These are phyloP conservation scores for Globisporangium middletonii DNA, from an alignment of 352 stramenopile species.

Conservation along the genomic window DNA sequence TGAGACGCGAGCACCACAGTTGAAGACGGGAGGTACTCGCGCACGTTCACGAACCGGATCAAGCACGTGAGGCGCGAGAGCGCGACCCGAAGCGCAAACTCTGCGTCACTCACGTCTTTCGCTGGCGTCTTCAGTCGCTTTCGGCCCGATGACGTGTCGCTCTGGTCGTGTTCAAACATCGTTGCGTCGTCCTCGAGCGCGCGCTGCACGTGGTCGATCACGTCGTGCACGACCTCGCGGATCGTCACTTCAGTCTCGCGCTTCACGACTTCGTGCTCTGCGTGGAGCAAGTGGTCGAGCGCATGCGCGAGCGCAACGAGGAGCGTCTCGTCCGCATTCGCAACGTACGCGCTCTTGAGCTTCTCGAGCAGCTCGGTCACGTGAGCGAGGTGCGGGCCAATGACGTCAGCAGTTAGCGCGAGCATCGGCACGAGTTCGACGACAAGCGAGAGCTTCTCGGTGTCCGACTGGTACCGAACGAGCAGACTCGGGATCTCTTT, in stretches of 20 bases:
- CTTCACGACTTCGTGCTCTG: conserved; percentile 72
- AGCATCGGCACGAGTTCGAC: conserved; percentile 75
- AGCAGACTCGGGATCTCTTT: conserved; percentile 78
- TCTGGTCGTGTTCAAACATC: conserved; percentile 17
- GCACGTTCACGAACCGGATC: conserved; percentile 54
- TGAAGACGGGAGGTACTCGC: conserved; percentile 40
- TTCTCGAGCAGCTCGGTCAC: conserved; percentile 74
- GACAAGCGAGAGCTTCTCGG: conserved; percentile 69
- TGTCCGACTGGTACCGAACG: conserved; percentile 68
- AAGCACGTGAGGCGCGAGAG: conserved; percentile 57
- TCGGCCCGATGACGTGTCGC: conserved; percentile 10
- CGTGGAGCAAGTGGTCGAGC: conserved; percentile 64
- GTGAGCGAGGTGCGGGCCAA: conserved; percentile 56
- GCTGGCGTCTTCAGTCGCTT: conserved; percentile 26
- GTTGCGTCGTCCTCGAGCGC: conserved; percentile 49
- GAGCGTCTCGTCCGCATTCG: conserved; percentile 63
- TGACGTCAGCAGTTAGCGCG: conserved; percentile 49
- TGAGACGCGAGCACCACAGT: background rate
- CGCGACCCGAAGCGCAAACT: conserved; percentile 62
- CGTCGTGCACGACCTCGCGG: conserved; percentile 60
- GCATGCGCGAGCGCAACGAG: conserved; percentile 61
- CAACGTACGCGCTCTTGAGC: conserved; percentile 62
- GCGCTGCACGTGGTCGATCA: conserved; percentile 55
- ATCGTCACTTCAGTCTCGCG: conserved; percentile 72
- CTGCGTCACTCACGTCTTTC: conserved; percentile 55